Percentiles rank a stretch among this genome's conserved stretches.
These are phyloP conservation scores for Orbilia javanica DNA, from an alignment of 2,329 filamentous ascomycete genomes.

Conservation along the genomic window DNA sequence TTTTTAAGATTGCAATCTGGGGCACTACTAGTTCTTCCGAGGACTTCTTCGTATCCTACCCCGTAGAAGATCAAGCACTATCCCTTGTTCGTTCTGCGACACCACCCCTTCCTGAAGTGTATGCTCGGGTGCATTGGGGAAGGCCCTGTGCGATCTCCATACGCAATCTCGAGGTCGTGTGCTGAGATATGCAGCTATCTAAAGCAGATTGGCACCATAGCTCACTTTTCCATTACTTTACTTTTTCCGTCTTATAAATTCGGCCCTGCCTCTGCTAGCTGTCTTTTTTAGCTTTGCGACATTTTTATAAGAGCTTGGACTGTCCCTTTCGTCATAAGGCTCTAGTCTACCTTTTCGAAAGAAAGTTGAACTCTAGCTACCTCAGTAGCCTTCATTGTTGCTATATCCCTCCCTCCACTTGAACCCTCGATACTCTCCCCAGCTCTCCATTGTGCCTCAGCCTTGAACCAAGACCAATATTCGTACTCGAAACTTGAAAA, in stretches of 20 bases:
- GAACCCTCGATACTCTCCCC: conserved; percentile 22
- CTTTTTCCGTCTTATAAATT: conserved; percentile 54
- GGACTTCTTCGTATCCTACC: conserved; percentile 20
- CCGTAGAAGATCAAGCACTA: conserved; percentile 12
- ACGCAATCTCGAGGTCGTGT: conserved; percentile 49
- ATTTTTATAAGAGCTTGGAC: conserved; percentile 52
- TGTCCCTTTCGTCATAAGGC: conserved; percentile 45
- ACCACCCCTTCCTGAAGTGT: conserved; percentile 47
- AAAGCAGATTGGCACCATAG: conserved; percentile 27
- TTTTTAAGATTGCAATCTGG: conserved; percentile 24
- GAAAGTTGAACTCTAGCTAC: conserved; percentile 24
- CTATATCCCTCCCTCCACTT: conserved; percentile 35
- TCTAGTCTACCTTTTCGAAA: conserved; percentile 35
- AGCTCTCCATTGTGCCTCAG: no score
- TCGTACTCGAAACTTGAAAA: not conserved
- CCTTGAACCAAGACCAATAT: no score
- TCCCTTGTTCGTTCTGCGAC: conserved; percentile 54
- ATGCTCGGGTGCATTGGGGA: conserved; percentile 37
- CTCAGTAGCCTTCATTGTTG: conserved; percentile 13
- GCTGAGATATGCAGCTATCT: conserved; percentile 39
- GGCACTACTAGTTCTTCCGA: conserved; percentile 53
- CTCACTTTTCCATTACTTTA: conserved; percentile 24
- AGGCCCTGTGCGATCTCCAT: conserved; percentile 21
- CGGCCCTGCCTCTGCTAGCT: conserved; percentile 29
- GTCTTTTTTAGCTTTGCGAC: conserved; percentile 32